Base-by-base conservation (phyloP, 2,329 filamentous ascomycete genomes). In the Calonectria henricotiae region DNA sequence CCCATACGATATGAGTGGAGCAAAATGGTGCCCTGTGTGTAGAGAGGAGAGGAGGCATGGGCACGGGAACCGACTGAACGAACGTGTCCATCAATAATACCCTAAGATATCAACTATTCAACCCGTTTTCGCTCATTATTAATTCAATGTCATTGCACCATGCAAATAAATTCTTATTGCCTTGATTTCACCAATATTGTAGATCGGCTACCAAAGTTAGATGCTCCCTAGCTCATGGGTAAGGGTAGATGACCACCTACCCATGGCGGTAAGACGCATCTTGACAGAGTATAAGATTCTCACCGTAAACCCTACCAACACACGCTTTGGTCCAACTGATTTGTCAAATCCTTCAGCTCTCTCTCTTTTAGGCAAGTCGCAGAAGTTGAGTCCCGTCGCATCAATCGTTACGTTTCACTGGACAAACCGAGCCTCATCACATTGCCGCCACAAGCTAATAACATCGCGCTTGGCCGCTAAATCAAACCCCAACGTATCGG, bases 301-400 rank as follows among this genome's bases (percentile, higher is more conserved):
- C 32, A 37, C 62, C 1, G 46, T 64, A 51, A 64, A 46, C 62
- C 44, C 62, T 43, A 64, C 44, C 62, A 37, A 64, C 15, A 13
- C 32, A 20, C 12, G 23, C 7, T 4, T 20, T 23, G 37, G 6
- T n/a, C 30, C 44, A 27, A 47, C 12, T 64, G 62, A 64, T 64
- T 64, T 64, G 62, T 46, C 23, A 20, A 30, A 51, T 23, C 20
- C 25, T 54, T 27, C 62, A 25, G 23, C 46, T 20, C n/a, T 41
- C 25, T 64, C 62, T 64, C 12, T 64, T 64, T 64, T 43, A 27
- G 62, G 46, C 13, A 64, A 64, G 15, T 51, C 35, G 35, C 43
- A 20, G 37, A 5, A 51, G 39, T n/a, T 12, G 44, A 27, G 17
- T 15, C 23, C 20, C 6, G 46, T 54, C 54, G 17, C 41, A 49